A percentile compares a stretch with the other conserved stretches of the same genome.
These are phyloP conservation scores for Calonectria pseudoreteaudii DNA, from an alignment of 2,329 filamentous ascomycete genomes.

Conservation along the genomic window DNA sequence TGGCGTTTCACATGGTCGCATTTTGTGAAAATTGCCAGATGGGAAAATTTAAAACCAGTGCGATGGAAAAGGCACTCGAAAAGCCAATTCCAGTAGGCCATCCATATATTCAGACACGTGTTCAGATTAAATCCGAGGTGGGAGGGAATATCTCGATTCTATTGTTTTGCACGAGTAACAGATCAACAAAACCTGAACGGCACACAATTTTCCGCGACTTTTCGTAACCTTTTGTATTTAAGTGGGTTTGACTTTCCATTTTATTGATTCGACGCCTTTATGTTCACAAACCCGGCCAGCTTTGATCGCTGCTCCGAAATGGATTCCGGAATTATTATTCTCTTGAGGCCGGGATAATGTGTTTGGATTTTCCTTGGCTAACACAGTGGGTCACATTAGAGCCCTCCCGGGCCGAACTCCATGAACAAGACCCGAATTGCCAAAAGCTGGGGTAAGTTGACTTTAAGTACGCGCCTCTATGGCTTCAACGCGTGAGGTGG, in stretches of 20 bases:
- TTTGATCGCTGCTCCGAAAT: not conserved
- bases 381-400: not conserved
- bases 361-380: not conserved
- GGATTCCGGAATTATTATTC: not conserved
- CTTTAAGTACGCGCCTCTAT: not conserved
- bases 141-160: not conserved
- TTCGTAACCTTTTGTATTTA: not conserved
- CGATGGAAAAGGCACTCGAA: not conserved
- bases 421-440: not conserved
- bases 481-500: not conserved
- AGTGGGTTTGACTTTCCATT: not conserved
- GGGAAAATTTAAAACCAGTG: not conserved
- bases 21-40: not conserved
- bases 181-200: not conserved
- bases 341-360: not conserved
- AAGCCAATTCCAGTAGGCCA: not conserved
- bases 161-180: not conserved
- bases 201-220: not conserved
- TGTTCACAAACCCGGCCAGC: not conserved
- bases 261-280: not conserved
- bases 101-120: not conserved
- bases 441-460: not conserved
- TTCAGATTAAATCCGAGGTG: not conserved
- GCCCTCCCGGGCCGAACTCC: not conserved
- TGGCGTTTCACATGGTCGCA: not conserved